Conservation (phyloP, 768 basidiomycete species). For the Xerocomellus dryophilus region DNA sequence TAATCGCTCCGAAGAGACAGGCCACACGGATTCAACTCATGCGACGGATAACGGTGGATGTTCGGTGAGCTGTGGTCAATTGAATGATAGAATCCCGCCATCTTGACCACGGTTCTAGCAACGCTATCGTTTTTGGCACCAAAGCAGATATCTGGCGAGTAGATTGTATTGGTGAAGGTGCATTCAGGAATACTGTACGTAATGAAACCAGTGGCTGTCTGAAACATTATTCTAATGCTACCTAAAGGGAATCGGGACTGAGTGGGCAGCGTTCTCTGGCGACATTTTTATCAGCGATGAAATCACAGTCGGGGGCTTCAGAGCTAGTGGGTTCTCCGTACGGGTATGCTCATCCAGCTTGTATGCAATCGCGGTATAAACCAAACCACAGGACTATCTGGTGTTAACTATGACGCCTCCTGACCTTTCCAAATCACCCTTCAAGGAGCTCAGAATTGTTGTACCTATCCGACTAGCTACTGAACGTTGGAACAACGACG, state of each 20-base stretch:
- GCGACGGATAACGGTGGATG: conserved; percentile 67
- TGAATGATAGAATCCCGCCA: background rate
- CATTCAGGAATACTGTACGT: conserved; percentile 55
- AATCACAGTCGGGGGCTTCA: conserved; percentile 60
- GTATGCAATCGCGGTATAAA: background rate
- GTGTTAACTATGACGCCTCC: conserved; percentile 58
- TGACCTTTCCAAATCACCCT: conserved; percentile 51
- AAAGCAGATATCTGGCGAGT: conserved; percentile 72
- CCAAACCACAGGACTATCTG: conserved; percentile 56
- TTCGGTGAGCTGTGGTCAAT: conserved; percentile 35
- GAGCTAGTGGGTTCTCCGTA: conserved; percentile 59
- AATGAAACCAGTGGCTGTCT: background rate
- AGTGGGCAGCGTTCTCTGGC: conserved; percentile 60
- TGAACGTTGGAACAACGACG: conserved; percentile 50
- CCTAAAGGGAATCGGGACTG: conserved; percentile 58
- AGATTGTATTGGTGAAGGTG: conserved; percentile 62
- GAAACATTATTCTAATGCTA: conserved; percentile 2
- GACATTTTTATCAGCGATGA: conserved; percentile 51
- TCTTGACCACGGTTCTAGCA: conserved; percentile 34
- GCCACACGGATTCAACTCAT: conserved; percentile 58
- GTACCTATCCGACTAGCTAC: conserved; percentile 67
- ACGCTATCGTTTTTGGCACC: conserved; percentile 44
- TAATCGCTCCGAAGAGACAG: conserved; percentile 27
- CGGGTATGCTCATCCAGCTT: conserved; percentile 41
- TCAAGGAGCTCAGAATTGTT: conserved; percentile 56